Base-by-base conservation (phyloP, 208 protist species). In the Trypanosoma melophagium region DNA sequence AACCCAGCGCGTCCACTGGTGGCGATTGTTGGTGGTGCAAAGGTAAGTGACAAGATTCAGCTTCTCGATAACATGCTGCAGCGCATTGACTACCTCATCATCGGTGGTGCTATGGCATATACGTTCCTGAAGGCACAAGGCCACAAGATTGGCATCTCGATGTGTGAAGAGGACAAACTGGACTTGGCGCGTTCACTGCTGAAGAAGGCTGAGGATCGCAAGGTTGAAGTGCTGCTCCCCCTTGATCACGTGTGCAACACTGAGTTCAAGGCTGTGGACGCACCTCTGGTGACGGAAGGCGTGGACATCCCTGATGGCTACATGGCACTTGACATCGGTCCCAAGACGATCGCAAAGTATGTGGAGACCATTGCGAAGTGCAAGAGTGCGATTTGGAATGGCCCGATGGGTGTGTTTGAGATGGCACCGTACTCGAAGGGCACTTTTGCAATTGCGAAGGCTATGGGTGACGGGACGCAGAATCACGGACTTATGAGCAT, bases 21-120 rank as follows among this genome's bases (percentile, higher is more conserved):
- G 7, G 97, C 98, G 64, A 99, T 99, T 69, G 86, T 95, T 40
- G 92, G 92, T 31, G 92, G 98, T 51, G 96, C 98, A 60, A 99
- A 99, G 86, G 98, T 99, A 40, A 92, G 86, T 58, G 98, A 99
- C 81, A 99, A 99, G 90, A 99, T 99, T 70, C 89, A 97, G 74
- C 82, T 99, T 10, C 99, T 99, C 68, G 86, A 99, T 52, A 99
- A 99, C 79, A 79, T 99, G 60, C 79, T 99, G 24, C 92, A 97
- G 66, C 97, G 97, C 74, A 97, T 99, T 53, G 90, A 99, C 79
- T 87, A 97, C 69, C 95, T 99, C 57, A 94, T 99, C 72, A 99
- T 99, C 78, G 97, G 98, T 63, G 98, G 98, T 47, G 98, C 95
- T 71, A 99, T 99, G 98, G 97, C 96, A 31, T 99, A 96, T 88